Evolutionary conservation across 2,329 filamentous ascomycete genomes (phyloP).

Genomic region (Ophiostoma sp.): DNA sequence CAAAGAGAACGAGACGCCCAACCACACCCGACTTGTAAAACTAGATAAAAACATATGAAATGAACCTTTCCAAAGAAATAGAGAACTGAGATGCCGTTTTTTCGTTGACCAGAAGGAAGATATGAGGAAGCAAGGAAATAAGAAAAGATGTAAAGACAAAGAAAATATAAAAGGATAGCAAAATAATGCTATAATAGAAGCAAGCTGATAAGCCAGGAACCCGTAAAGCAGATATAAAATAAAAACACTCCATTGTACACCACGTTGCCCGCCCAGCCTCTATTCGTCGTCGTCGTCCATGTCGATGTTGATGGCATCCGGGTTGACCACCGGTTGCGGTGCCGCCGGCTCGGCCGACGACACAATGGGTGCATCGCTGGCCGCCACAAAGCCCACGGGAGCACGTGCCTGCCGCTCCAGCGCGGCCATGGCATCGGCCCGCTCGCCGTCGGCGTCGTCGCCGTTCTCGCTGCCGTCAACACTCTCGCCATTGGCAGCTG

Average conservation of each 20-base stretch:
- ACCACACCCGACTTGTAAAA: neutral
- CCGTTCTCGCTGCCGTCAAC: constrained; percentile 46
- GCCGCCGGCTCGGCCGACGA: constrained; percentile 41
- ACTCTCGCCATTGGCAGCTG: constrained; percentile 41
- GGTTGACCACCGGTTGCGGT: constrained; percentile 59
- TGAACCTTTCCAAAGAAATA: neutral
- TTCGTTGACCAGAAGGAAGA: constrained; percentile 9
- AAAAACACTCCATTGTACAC: neutral
- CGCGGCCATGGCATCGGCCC: constrained; percentile 81
- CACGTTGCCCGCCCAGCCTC: neutral
- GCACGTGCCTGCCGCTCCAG: constrained; percentile 86
- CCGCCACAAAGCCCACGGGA: constrained; percentile 86
- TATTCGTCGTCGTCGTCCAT: constrained; percentile 55
- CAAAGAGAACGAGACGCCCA: constrained; percentile 1
- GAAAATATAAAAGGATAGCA: constrained; percentile 21
- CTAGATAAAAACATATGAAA: neutral
- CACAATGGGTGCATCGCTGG: constrained; percentile 66
- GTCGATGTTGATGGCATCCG: constrained; percentile 79
- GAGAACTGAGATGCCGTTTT: neutral
- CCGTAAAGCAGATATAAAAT: neutral
- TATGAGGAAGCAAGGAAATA: neutral
- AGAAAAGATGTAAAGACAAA: neutral
- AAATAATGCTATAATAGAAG: constrained; percentile 16
- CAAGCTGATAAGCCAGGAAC: neutral
- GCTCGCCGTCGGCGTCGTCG: constrained; percentile 46